Conservation (phyloP, 805 yeast species). For the Kockiozyma suomiensis region DNA sequence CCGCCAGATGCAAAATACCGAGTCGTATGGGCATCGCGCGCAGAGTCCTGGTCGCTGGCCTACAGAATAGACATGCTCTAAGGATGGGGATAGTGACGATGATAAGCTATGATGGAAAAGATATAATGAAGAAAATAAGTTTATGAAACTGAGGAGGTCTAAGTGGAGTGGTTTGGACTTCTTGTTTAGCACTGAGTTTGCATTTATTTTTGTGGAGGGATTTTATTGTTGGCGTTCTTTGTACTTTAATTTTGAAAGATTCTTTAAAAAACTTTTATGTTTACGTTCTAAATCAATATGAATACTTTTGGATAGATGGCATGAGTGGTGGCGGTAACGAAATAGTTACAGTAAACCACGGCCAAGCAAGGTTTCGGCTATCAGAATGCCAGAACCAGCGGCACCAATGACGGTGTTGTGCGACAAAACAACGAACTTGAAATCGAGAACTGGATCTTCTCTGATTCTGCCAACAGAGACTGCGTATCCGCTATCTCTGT, state of each 20-base stretch:
- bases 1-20: not conserved
- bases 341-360: constrained; percentile 63
- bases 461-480: constrained; percentile 94
- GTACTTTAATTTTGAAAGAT: not conserved
- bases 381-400: constrained; percentile 96
- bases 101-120: not conserved
- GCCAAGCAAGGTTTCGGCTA: constrained; percentile 85
- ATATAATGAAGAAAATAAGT: not conserved
- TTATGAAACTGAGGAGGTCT: not conserved
- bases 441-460: constrained; percentile 89
- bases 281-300: not conserved
- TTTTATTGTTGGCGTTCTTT: not conserved
- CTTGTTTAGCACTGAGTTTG: not conserved
- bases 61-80: not conserved
- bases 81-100: not conserved
- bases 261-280: not conserved
- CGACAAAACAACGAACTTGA: constrained; percentile 95
- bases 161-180: not conserved
- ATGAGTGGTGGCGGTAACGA: not conserved
- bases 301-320: no score
- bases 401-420: constrained; percentile 98
- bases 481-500: constrained; percentile 90
- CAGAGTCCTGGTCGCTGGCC: constrained; percentile 15
- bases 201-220: not conserved
- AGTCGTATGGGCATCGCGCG: constrained; percentile 3